phyloP scores from a whole-genome alignment of 2,329 filamentous ascomycete genomes.

The Ophiosphaerella herpotricha region DNA sequence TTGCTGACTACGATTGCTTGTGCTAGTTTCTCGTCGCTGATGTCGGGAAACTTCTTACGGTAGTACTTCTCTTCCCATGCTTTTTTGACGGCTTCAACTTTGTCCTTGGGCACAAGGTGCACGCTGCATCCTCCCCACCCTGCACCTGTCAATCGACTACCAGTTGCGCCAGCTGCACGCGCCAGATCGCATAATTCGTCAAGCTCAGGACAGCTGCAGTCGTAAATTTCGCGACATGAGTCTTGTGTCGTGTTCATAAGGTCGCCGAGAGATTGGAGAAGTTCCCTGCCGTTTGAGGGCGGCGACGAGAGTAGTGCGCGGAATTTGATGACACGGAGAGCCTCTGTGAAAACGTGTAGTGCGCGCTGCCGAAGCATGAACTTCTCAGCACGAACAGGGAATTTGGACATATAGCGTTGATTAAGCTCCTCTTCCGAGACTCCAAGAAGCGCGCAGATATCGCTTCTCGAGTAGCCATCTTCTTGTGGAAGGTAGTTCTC shows the following conservation, averaged over 20 bases:
- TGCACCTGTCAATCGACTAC: slow-evolving; percentile 85
- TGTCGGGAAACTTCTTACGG: slow-evolving; percentile 67
- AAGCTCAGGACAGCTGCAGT: slow-evolving; percentile 92
- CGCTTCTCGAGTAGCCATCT: slow-evolving; percentile 85
- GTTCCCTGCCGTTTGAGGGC: slow-evolving; percentile 60
- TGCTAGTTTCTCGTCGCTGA: slow-evolving; percentile 72
- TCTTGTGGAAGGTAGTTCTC: slow-evolving; percentile 74
- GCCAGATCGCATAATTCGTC: slow-evolving; percentile 86
- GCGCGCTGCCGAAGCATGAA: slow-evolving; percentile 90
- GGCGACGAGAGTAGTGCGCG: slow-evolving; percentile 68
- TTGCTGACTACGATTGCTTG: slow-evolving; percentile 87
- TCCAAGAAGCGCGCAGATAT: slow-evolving; percentile 74
- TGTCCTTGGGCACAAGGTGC: slow-evolving; percentile 84
- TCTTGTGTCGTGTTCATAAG: slow-evolving; percentile 89
- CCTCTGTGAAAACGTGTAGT: slow-evolving; percentile 88
- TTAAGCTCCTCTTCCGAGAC: slow-evolving; percentile 74
- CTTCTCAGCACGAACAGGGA: slow-evolving; percentile 82
- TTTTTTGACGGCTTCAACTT: slow-evolving; percentile 75
- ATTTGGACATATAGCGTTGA: slow-evolving; percentile 79
- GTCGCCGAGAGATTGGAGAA: slow-evolving; percentile 73
- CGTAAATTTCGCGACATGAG: slow-evolving; percentile 84
- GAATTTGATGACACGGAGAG: slow-evolving; percentile 83
- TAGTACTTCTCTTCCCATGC: slow-evolving; percentile 86
- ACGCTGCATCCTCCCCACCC: slow-evolving; percentile 98
- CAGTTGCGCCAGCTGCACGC: slow-evolving; percentile 76